These are phyloP conservation scores for Talaromyces amestolkiae DNA, from an alignment of 2,329 filamentous ascomycete species.

Conservation along the genomic window DNA sequence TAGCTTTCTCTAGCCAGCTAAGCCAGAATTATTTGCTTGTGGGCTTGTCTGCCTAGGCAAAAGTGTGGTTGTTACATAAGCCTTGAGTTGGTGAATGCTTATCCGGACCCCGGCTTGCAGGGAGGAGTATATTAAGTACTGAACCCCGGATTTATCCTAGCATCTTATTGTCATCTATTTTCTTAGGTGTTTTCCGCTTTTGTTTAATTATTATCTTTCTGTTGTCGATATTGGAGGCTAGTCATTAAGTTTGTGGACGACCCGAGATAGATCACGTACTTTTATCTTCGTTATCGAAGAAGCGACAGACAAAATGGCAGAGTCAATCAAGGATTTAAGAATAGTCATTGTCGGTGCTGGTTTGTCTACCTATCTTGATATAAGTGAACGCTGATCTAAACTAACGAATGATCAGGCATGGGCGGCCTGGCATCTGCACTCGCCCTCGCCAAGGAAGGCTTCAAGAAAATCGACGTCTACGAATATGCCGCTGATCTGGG, in stretches of 20 bases:
- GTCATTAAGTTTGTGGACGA: background rate
- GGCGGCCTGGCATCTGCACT: slow-evolving; percentile 71
- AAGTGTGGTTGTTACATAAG: background rate
- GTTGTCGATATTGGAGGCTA: background rate
- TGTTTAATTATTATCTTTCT: background rate
- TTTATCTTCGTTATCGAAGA: background rate
- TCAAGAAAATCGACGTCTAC: slow-evolving; percentile 70
- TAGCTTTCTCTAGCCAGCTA: background rate
- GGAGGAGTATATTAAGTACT: background rate
- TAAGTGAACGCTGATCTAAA: background rate
- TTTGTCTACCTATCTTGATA: slow-evolving; percentile 26
- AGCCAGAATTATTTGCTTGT: background rate
- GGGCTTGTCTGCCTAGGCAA: background rate
- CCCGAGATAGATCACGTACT: background rate
- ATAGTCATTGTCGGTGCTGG: slow-evolving; percentile 52
- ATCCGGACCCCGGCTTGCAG: slow-evolving; percentile 1
- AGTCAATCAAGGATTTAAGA: slow-evolving; percentile 35
- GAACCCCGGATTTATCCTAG: background rate
- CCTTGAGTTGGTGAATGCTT: slow-evolving; percentile 11
- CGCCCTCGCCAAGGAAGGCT: slow-evolving; percentile 72
- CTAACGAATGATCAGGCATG: slow-evolving; percentile 58
- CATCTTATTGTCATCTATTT: background rate
- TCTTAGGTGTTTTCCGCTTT: background rate
- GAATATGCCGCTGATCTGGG: slow-evolving; percentile 71
- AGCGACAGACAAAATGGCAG: slow-evolving; percentile 24